Evolutionary conservation across 148 eudicot species (phyloP), one percentile per base, ranked within the genome.

Genomic region (Rhododendron henanense): DNA sequence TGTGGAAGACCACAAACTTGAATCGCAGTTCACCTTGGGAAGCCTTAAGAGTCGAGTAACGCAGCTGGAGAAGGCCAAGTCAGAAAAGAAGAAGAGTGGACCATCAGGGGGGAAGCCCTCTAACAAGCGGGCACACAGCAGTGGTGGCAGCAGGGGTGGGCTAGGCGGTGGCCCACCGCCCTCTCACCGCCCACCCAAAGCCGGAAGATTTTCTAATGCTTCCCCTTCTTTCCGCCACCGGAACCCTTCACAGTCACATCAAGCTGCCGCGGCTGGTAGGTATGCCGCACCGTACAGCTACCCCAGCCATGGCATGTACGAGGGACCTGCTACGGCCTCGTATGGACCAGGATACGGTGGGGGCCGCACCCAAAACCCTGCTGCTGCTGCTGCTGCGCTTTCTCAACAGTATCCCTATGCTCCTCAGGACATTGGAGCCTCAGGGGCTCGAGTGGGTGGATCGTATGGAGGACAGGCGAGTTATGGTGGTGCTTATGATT

Each of bases 1-100:
- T 87, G 92, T 92, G 79, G 93, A 90, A 90, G 95, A 93, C 80
- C 88, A 88, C 85, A 88, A 90, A 37, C 90, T 93, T 69, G 93
- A 90, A 90, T 85, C 89, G 3, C 86, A 90, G 76, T 90, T 90
- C 88, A 73, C 88, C 48, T 41, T 90, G 4, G 90, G 90, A 47
- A 85, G 85, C 91, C 85, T 93, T 81, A 88, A 85, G 87, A 90
- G 90, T 79, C 87, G 90, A 74, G 88, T 93, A 18, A 63, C 84
- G 51, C 74, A 78, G 44, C 81, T 92, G 81, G 93, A 93, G 87
- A 93, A 83, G 87, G 89, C 89, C 39, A 90, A 87, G 87, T 85
- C 89, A 35, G 91, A 90, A 35, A 93, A 90, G 92, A 92, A 85
- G 85, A 91, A 87, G 84, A 76, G 65, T 75, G 28, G 91, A 57